Base-by-base conservation (phyloP, 306 rosid genomes). In the Fragaria ananassa region DNA sequence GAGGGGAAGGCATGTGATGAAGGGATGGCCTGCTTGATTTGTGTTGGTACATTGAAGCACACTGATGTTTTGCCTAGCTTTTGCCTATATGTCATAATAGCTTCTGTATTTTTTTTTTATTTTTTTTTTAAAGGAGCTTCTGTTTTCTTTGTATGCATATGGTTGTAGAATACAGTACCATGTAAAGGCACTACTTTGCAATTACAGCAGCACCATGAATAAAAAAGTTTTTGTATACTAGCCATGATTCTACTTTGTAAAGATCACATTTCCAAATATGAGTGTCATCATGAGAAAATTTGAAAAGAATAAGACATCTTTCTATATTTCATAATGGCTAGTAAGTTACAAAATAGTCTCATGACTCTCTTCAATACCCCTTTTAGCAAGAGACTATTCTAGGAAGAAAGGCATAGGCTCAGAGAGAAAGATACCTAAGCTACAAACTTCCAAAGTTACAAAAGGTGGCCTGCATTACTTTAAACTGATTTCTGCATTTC, bases 121-220 rank as follows among this genome's bases (percentile, higher is more conserved):
- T 31, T 31, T 31, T 31, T 31, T 31, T 31, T 3, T 31, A 0
- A 31, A 31, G 15, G 41, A 58, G 77, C 29, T 73, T 18, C 27
- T 41, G 11, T 37, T 53, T n/a, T n/a, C 60, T 71, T 23, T 57
- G 61, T 49, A 14, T 8, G 39, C 73, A 23, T 70, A 49, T 29
- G 47, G 68, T 57, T 73, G 77, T 25, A 58, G 56, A 73, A 73
- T 73, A 42, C 54, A 57, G 6, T 21, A 54, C 76, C 37, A 35
- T 37, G 68, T 74, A 58, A 58, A 42, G 68, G 77, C 27, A 23
- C 68, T 58, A 73, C 25, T 54, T 74, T 60, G 78, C 70, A 61
- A 61, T 61, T 29, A 56, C 61, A 56, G 70, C 69, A 60, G 58
- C 31, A 29, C 29, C 57, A 44, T 74, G 7, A 74, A 74, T 74